phyloP scores from a whole-genome alignment of 2,329 filamentous ascomycete species.

The Penicillium sp. region DNA sequence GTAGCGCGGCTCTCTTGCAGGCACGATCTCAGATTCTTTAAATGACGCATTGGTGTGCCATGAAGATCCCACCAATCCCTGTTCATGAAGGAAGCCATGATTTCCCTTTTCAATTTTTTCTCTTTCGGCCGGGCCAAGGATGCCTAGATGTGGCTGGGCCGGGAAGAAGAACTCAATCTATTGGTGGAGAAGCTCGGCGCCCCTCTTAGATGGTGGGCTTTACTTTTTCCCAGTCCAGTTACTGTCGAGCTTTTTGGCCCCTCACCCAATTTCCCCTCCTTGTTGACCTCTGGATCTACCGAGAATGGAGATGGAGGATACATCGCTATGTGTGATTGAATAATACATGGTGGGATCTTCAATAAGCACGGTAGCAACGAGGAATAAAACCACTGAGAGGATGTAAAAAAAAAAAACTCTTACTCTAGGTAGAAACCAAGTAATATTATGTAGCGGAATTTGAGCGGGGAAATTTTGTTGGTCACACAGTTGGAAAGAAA shows the following conservation, averaged over 20 bases:
- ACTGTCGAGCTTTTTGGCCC: neutral
- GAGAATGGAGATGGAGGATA: too few species aligned
- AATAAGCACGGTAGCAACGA: too few species aligned
- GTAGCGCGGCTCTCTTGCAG: conserved; percentile 26
- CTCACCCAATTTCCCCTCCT: neutral
- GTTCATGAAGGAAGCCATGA: neutral
- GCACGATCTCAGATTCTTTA: conserved; percentile 29
- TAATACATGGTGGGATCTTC: neutral
- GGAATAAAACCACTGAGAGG: too few species aligned
- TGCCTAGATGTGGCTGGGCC: neutral
- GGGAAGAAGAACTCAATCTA: neutral
- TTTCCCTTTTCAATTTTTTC: neutral
- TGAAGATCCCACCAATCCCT: conserved; percentile 21
- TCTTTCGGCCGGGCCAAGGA: neutral
- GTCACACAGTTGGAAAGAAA: neutral
- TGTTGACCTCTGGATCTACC: neutral
- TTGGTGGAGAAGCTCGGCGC: neutral
- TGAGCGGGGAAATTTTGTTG: conserved; percentile 3
- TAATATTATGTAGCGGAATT: neutral
- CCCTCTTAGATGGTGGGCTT: neutral
- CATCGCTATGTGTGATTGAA: neutral
- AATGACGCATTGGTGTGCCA: conserved; percentile 14
- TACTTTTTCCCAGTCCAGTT: neutral
- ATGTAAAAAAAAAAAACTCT: too few species aligned
- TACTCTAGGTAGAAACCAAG: too few species aligned